Base-by-base conservation (phyloP, 257 asterid genomes). In the Sherardia arvensis region DNA sequence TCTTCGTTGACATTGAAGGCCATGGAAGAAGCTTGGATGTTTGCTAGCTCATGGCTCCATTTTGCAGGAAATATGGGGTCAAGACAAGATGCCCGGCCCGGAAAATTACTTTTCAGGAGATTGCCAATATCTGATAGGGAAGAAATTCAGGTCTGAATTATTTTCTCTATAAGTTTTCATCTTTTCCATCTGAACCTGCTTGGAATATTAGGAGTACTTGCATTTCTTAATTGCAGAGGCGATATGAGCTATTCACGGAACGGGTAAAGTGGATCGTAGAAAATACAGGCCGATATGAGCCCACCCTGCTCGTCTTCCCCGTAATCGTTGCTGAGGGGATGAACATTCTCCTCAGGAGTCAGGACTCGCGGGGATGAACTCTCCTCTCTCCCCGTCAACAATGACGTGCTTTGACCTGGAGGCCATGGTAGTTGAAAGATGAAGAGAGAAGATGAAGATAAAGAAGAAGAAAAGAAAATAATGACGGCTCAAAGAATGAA, bases 21-120 rank as follows among this genome's bases (percentile, higher is more conserved):
- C 1, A 2, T 71, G 18, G 61, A 60, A 36, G 70, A 71, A 71
- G 84, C 93, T 0, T 79, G 79, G 82, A 21, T 14, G 0, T 87
- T 87, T 29, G 65, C 85, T 0, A 64, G 36, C 69, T 14, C 32
- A 1, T 87, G 95, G 94, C 34, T 87, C 88, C 86, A 1, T 85
- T 87, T 62, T 85, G 91, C 53, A 66, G 84, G 56, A 84, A 79
- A 30, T 83, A 76, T 55, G 69, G 36, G 33, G 69, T 85, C 68
- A 63, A 53, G 33, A 74, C 73, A 0, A 66, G 90, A 67, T 83
- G n/a, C n/a, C n/a, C n/a, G n/a, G 87, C 66, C 95, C 95, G 0
- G 76, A 76, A 21, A 68, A 74, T 4, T 87, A 76, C 53, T 83
- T 85, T 64, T 28, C 64, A 0, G 45, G 56, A 9, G 70, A 48